phyloP scores from a whole-genome alignment of 495 filamentous ascomycete genomes.

The Thermochaetoides thermophila region DNA sequence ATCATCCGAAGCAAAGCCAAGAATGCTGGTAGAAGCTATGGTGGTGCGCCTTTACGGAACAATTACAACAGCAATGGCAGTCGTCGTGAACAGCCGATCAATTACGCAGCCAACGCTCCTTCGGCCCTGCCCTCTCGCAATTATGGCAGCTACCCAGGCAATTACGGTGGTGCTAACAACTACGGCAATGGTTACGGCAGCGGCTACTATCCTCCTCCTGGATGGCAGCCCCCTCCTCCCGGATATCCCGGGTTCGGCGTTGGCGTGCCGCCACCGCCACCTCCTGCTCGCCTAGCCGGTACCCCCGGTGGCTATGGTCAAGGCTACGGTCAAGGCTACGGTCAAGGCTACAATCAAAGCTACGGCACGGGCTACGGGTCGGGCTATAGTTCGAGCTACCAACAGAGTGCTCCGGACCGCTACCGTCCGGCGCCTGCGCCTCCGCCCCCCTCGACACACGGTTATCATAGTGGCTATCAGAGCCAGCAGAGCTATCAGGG shows the following conservation, averaged over 20 bases:
- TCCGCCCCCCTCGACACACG: too few species aligned
- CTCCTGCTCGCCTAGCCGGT: neutral
- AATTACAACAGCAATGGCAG: slow-evolving; percentile 16
- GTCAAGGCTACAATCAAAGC: slow-evolving; percentile 1
- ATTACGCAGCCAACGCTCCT: slow-evolving; percentile 23
- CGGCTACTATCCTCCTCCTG: slow-evolving; percentile 2
- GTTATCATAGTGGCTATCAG: slow-evolving; percentile 8
- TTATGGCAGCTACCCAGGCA: slow-evolving; percentile 11
- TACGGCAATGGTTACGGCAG: slow-evolving; percentile 17
- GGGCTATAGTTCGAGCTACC: slow-evolving; percentile 3
- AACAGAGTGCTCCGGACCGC: slow-evolving; percentile 3
- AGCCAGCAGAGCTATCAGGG: slow-evolving; percentile 7
- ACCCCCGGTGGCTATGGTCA: neutral
- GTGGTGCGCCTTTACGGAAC: slow-evolving; percentile 25
- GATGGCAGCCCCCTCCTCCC: slow-evolving; percentile 6
- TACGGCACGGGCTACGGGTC: slow-evolving; percentile 3
- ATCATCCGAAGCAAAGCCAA: slow-evolving; percentile 44
- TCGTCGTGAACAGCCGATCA: slow-evolving; percentile 23
- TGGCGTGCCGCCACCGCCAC: too few species aligned
- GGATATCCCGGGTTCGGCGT: slow-evolving; percentile 2
- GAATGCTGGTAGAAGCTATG: slow-evolving; percentile 39
- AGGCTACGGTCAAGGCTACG: too few species aligned
- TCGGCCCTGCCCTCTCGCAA: slow-evolving; percentile 2
- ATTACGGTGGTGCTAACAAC: slow-evolving; percentile 8
- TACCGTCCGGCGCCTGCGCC: slow-evolving; percentile 8